Percentiles rank a stretch among this genome's conserved stretches.
These are phyloP conservation scores for Plenodomus biglobosus DNA, from an alignment of 2,329 filamentous ascomycete species.

Conservation along the genomic window DNA sequence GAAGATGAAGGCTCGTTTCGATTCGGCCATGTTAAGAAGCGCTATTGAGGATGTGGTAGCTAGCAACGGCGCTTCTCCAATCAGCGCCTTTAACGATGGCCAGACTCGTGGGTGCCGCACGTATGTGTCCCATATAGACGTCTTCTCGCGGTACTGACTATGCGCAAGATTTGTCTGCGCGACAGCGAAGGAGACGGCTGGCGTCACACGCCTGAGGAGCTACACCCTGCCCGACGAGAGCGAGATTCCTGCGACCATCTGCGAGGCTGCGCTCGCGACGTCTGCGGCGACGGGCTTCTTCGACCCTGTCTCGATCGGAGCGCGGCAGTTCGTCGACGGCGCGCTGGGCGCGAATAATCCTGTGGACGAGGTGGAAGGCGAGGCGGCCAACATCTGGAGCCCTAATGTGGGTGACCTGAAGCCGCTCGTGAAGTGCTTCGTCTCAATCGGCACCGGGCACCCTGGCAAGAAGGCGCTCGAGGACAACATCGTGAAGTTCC, in stretches of 20 bases:
- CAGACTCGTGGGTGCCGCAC: not conserved
- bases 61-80: not conserved
- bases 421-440: conserved; percentile 12
- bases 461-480: conserved; percentile 4
- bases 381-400: conserved; percentile 24
- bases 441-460: conserved; percentile 12
- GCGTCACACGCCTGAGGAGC: conserved; percentile 44
- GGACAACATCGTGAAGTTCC: conserved; percentile 7
- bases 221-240: conserved; percentile 7
- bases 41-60: conserved; percentile 4
- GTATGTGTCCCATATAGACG: not conserved
- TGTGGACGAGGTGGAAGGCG: conserved; percentile 42
- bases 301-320: conserved; percentile 42
- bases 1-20: conserved; percentile 9
- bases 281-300: conserved; percentile 31
- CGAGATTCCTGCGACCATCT: conserved; percentile 21
- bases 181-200: conserved; percentile 45
- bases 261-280: conserved; percentile 30
- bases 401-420: conserved; percentile 2
- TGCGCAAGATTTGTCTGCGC: conserved; percentile 10
- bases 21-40: conserved; percentile 3
- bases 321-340: conserved; percentile 47
- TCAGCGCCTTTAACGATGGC: not conserved
- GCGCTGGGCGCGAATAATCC: conserved; percentile 48
- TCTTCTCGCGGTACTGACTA: too few species aligned